Conservation (phyloP, 2,329 filamentous ascomycete genomes). For the Triangularia verruculosa region DNA sequence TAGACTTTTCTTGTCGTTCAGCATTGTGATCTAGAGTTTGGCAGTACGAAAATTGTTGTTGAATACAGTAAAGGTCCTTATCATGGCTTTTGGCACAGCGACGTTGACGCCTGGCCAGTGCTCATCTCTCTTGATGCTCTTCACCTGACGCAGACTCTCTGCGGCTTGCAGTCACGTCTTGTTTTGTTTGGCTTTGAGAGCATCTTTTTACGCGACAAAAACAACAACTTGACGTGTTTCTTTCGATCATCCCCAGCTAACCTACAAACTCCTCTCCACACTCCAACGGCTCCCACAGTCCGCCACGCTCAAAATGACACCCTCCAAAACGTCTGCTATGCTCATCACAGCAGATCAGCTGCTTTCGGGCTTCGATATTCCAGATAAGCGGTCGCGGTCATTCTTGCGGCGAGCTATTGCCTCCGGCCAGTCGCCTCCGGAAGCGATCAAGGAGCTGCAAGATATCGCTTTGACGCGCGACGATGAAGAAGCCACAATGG, state of each 20-base stretch:
- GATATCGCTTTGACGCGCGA: background rate
- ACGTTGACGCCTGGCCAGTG: background rate
- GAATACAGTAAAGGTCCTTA: background rate
- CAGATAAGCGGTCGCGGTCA: constrained; percentile 22
- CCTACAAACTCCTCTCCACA: background rate
- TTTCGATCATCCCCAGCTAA: background rate
- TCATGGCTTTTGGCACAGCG: background rate
- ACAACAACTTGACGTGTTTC: background rate
- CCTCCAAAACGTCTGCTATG: background rate
- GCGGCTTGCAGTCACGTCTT: background rate
- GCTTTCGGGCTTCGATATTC: constrained; percentile 34
- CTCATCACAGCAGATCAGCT: constrained; percentile 26
- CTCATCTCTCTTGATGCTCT: background rate
- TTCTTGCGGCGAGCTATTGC: constrained; percentile 30
- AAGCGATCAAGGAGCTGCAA: constrained; percentile 30
- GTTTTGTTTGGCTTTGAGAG: background rate
- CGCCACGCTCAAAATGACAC: background rate
- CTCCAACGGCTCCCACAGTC: too few relatives aligned
- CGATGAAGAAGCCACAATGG: background rate
- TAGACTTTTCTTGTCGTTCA: constrained; percentile 28
- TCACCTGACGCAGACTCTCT: background rate
- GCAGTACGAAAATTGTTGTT: background rate
- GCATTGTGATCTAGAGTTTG: background rate
- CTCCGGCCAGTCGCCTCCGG: constrained; percentile 25
- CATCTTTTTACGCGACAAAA: background rate